A percentile compares a stretch with the other conserved stretches of the same genome.
These are phyloP conservation scores for Aegilops speltoides DNA, from an alignment of 176 grass and related monocot species.

Conservation along the genomic window DNA sequence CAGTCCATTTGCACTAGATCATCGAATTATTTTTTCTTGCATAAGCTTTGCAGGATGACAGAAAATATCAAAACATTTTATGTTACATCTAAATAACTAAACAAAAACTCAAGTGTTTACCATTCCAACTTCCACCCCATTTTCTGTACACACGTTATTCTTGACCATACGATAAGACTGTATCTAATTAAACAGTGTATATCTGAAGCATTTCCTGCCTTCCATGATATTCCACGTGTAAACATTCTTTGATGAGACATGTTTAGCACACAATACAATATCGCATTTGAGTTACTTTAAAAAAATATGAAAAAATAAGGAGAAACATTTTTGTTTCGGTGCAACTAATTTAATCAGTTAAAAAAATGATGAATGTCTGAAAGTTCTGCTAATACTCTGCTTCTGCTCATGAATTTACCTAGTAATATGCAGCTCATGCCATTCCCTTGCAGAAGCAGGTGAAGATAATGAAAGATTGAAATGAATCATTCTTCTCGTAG, in stretches of 20 bases:
- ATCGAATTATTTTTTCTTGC: neutral
- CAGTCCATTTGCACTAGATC: slow-evolving; percentile 8
- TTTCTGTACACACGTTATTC: neutral
- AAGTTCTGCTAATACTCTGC: neutral
- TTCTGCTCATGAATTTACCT: neutral
- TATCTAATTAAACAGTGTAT: neutral
- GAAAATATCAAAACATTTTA: neutral
- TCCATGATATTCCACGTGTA: neutral
- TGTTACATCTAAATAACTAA: slow-evolving; percentile 2
- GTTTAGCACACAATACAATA: slow-evolving; percentile 6
- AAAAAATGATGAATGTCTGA: neutral
- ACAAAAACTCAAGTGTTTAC: neutral
- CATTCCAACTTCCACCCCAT: neutral
- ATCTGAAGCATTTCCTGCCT: slow-evolving; percentile 14
- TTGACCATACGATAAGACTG: neutral
- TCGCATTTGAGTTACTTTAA: neutral
- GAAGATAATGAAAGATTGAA: slow-evolving; percentile 14
- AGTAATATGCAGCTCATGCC: neutral
- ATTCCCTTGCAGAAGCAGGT: slow-evolving; percentile 16
- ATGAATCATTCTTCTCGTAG: neutral
- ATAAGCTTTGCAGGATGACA: slow-evolving; percentile 17
- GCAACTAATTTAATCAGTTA: neutral
- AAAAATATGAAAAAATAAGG: neutral
- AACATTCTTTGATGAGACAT: slow-evolving; percentile 6
- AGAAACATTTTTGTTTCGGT: neutral